These are phyloP conservation scores for Exophiala lecanii-corni DNA, from an alignment of 2,329 filamentous ascomycete species.

Conservation along the genomic window DNA sequence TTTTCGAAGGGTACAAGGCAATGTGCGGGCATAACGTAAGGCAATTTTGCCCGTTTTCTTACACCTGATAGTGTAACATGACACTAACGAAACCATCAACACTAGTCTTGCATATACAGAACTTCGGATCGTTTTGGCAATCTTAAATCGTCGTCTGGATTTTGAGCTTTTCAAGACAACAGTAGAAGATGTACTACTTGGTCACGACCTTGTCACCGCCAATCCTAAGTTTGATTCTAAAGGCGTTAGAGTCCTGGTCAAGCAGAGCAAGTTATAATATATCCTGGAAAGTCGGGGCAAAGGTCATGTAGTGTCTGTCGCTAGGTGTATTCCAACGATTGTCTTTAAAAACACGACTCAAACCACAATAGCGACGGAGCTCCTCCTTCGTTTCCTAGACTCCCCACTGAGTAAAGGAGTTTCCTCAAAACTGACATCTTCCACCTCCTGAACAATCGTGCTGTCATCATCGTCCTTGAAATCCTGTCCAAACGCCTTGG, in stretches of 20 bases:
- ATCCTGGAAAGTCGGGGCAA: too few species aligned
- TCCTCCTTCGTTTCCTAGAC: slow-evolving; percentile 1
- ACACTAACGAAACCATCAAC: too few species aligned
- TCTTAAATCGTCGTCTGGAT: background rate
- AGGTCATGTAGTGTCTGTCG: background rate
- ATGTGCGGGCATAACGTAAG: slow-evolving; percentile 1
- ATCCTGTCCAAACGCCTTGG: slow-evolving; percentile 7
- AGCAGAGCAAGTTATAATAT: background rate
- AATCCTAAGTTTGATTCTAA: background rate
- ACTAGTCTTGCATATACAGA: slow-evolving; percentile 1
- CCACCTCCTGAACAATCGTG: slow-evolving; percentile 7
- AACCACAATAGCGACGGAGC: slow-evolving; percentile 6
- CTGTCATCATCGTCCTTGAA: slow-evolving; percentile 2
- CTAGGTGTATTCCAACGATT: too few species aligned
- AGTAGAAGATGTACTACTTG: background rate
- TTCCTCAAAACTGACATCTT: slow-evolving; percentile 6
- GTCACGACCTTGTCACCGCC: background rate
- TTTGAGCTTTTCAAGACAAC: slow-evolving; percentile 1
- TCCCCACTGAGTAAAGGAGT: slow-evolving; percentile 4
- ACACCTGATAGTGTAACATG: too few species aligned
- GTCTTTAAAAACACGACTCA: too few species aligned
- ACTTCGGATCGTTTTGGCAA: background rate
- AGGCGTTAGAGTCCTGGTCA: background rate
- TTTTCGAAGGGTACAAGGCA: slow-evolving; percentile 22
- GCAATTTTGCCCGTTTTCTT: too few species aligned